Evolutionary conservation across 2,329 filamentous ascomycete genomes (phyloP), one percentile per base, ranked within the genome.

Genomic region (Colletotrichum sp.): DNA sequence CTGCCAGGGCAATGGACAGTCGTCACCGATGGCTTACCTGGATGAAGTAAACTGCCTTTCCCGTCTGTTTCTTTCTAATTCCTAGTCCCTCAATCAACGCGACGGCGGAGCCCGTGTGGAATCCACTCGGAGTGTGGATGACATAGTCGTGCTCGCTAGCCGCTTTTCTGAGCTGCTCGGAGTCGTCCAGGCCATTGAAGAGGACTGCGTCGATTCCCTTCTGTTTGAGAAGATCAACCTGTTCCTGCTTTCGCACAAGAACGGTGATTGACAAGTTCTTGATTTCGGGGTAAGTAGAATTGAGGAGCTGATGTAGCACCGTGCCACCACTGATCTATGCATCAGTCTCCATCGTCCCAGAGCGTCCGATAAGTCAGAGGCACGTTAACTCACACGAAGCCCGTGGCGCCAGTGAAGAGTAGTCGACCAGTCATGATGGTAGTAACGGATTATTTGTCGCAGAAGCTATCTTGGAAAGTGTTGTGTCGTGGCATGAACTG

Each of bases 41-140:
- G 6, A 88, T 82, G 43, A 84, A 81, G 77, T 83, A 81, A 0
- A 83, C 82, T 18, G 82, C 78, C 8, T 77, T 78, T 0, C 82
- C 82, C 0, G 82, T 84, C 0, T 73, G 55, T 54, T 80, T 80
- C 66, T 82, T 80, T 7, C 85, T 81, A 36, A 83, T 78, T 1
- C 80, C 82, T 1, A 90, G 82, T 0, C 87, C 87, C 2, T 78
- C 76, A 4, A 89, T 79, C 36, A 88, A 76, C 0, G 87, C 86
- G 66, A 79, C 80, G 0, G 84, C 85, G 5, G 82, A 82, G 0
- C 76, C 57, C 2, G 80, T 61, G 75, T 88, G 83, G 68, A 78
- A 85, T 7, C 84, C 84, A 3, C 78, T 77, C 1, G 85, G 84
- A 1, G 85, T 81, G 75, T 87, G 84, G 64, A 89, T 83, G 9